phyloP scores from a whole-genome alignment of 2,329 filamentous ascomycete species.

The Plenodomus tracheiphilus region DNA sequence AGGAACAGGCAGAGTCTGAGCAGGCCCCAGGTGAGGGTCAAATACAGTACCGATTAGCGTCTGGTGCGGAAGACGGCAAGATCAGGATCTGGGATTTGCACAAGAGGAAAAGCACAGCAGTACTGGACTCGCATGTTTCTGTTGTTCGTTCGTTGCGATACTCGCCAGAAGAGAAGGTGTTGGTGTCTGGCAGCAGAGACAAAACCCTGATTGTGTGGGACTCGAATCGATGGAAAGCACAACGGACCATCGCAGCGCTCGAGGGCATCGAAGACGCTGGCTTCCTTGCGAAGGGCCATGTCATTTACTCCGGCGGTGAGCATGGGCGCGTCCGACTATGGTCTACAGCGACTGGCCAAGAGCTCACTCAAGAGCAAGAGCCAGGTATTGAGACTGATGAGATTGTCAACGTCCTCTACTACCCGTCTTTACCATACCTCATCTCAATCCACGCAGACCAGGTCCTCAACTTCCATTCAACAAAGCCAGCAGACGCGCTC shows the following conservation, averaged over 20 bases:
- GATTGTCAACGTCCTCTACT: conserved; percentile 73
- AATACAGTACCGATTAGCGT: conserved; percentile 77
- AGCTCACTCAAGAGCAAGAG: conserved; percentile 76
- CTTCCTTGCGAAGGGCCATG: conserved; percentile 70
- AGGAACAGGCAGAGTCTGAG: conserved; percentile 48
- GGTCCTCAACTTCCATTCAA: conserved; percentile 75
- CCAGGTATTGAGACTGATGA: conserved; percentile 62
- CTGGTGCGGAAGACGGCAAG: conserved; percentile 92
- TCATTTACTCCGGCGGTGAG: conserved; percentile 83
- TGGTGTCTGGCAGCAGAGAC: conserved; percentile 87
- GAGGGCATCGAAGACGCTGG: conserved; percentile 85
- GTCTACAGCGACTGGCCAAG: conserved; percentile 74
- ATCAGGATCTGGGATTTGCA: conserved; percentile 89
- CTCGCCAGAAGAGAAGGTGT: conserved; percentile 69
- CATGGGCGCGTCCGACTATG: conserved; percentile 83
- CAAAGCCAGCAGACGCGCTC: conserved; percentile 48
- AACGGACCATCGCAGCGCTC: conserved; percentile 78
- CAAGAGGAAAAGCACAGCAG: conserved; percentile 75
- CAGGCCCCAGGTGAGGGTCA: conserved; percentile 51
- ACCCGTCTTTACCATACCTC: conserved; percentile 67
- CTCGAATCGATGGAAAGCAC: conserved; percentile 78
- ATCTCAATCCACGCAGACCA: conserved; percentile 88
- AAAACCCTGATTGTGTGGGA: conserved; percentile 96
- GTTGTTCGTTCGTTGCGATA: conserved; percentile 89
- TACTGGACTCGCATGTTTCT: conserved; percentile 89